Evolutionary conservation across 495 filamentous ascomycete genomes (phyloP).

Genomic region (Pyrenula aspistea): DNA sequence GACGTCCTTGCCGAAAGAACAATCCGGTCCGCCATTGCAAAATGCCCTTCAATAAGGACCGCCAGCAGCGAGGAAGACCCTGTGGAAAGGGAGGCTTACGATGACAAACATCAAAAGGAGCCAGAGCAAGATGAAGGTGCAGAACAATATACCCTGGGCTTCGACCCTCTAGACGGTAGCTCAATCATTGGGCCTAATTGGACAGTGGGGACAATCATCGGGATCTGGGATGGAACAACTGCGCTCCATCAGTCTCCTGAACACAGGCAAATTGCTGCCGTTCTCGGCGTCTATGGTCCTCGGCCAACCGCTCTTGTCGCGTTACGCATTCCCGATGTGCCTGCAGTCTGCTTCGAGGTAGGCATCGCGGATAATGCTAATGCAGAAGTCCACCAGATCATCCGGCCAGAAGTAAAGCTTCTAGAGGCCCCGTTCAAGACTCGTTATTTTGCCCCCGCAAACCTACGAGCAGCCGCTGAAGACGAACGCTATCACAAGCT

Average conservation of each 20-base stretch:
- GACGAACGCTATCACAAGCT: conserved; percentile 26
- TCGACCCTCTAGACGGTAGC: conserved; percentile 42
- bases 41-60: conserved; percentile 26
- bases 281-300: conserved; percentile 39
- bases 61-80: conserved; percentile 44
- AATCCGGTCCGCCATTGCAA: conserved; percentile 26
- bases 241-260: conserved; percentile 24
- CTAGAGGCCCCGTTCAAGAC: conserved; percentile 16
- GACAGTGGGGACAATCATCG: conserved; percentile 41
- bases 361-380: conserved; percentile 13
- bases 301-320: conserved; percentile 36
- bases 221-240: conserved; percentile 32
- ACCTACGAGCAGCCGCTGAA: conserved; percentile 33
- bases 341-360: conserved; percentile 26
- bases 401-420: conserved; percentile 21
- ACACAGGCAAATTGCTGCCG: conserved; percentile 25
- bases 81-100: conserved; percentile 19
- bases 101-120: neutral
- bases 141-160: conserved; percentile 37
- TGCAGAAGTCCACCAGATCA: conserved; percentile 22
- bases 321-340: conserved; percentile 20
- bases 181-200: conserved; percentile 42
- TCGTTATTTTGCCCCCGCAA: conserved; percentile 41
- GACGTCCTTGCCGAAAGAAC: conserved; percentile 35
- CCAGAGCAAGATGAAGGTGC: neutral